Evolutionary conservation across 192 early-diverging fungal genomes (phyloP).

Genomic region (Podila verticillata): DNA sequence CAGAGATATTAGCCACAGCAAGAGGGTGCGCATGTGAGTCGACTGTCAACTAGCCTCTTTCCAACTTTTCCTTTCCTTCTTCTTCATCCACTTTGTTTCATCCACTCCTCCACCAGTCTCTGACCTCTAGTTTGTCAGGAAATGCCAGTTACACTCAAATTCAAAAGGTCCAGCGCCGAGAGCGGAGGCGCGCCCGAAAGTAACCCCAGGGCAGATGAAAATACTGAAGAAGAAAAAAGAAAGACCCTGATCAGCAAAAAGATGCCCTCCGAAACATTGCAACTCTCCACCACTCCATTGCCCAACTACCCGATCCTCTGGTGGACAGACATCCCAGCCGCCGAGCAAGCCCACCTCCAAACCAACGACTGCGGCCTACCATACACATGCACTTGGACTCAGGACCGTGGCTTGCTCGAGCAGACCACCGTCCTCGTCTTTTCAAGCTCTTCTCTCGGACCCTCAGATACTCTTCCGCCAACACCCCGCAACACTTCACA

Average conservation of each 20-base stretch:
- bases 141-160: neutral
- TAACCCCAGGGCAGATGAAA: neutral
- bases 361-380: conserved; percentile 11
- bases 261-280: neutral
- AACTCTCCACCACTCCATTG: neutral
- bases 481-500: neutral
- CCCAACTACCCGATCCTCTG: conserved; percentile 18
- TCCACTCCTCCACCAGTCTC: neutral
- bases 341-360: neutral
- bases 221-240: neutral
- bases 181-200: neutral
- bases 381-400: conserved; percentile 14
- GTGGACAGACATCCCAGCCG: conserved; percentile 7
- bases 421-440: conserved; percentile 3
- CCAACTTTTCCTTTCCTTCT: neutral
- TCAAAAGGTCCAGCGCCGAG: neutral
- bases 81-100: neutral
- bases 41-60: neutral
- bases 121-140: neutral
- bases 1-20: neutral
- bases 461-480: conserved; percentile 3
- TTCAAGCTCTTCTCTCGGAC: neutral
- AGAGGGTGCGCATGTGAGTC: no score
- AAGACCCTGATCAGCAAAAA: conserved; percentile 20
- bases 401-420: neutral